Percentiles rank a stretch among this genome's conserved stretches.
Conservation (phyloP, 1,284 basidiomycete genomes). For the Sanguinoderma infundibulare region DNA sequence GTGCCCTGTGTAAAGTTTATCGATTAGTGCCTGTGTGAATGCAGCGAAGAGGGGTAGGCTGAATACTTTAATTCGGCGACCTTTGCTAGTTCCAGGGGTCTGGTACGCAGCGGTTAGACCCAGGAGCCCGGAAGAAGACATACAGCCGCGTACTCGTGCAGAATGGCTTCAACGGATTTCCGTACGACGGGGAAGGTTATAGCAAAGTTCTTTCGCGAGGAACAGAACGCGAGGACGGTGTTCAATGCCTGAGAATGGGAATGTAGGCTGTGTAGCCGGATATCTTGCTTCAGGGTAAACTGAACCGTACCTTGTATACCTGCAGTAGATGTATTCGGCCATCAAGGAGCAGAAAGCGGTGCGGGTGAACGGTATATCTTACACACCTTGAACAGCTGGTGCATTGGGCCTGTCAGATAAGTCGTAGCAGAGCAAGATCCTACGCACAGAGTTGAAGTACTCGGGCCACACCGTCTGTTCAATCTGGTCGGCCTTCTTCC, state of each 20-base stretch:
- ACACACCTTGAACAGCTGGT: slow-evolving; percentile 32
- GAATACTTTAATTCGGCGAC: slow-evolving; percentile 89
- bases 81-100: slow-evolving; percentile 78
- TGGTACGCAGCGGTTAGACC: slow-evolving; percentile 32
- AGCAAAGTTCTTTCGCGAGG: slow-evolving; percentile 82
- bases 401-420: background rate
- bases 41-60: slow-evolving; percentile 21
- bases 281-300: background rate
- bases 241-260: slow-evolving; percentile 72
- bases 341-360: background rate
- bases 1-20: slow-evolving; percentile 50
- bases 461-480: slow-evolving; percentile 52
- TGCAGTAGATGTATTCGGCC: slow-evolving; percentile 1
- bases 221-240: slow-evolving; percentile 88
- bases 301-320: slow-evolving; percentile 27
- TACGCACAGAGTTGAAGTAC: slow-evolving; percentile 59
- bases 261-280: background rate
- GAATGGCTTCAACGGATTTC: slow-evolving; percentile 76
- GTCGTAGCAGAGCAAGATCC: too few relatives aligned
- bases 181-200: slow-evolving; percentile 81
- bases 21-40: background rate
- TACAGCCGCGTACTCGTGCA: slow-evolving; percentile 61
- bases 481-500: slow-evolving; percentile 31
- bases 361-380: background rate
- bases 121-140: too few relatives aligned